Conservation (phyloP, 805 yeast species). For the Pichia sporocuriosa region DNA sequence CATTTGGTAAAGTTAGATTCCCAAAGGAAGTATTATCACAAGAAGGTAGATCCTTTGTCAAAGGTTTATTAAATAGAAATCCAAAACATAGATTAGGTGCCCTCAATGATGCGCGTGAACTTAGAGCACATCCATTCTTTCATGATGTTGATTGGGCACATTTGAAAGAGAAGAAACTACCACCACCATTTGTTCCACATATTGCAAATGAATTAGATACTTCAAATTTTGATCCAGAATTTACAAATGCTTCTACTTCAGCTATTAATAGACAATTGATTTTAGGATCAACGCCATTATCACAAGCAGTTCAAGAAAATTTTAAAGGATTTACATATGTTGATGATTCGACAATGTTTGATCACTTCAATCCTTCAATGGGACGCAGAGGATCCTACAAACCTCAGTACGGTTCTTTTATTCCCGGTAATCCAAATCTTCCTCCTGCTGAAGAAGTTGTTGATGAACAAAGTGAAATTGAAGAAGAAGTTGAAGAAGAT, state of each 20-base stretch:
- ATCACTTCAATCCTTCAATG: constrained; percentile 46
- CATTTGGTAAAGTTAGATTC: constrained; percentile 95
- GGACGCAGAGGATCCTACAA: constrained; percentile 35
- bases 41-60: constrained; percentile 93
- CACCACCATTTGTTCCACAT: constrained; percentile 97
- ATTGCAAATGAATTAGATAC: constrained; percentile 87
- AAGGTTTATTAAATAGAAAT: constrained; percentile 89
- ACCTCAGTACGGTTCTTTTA: constrained; percentile 54
- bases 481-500: constrained; percentile 37
- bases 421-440: constrained; percentile 71
- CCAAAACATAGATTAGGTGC: constrained; percentile 95
- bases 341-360: constrained; percentile 88
- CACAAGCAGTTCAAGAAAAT: constrained; percentile 93
- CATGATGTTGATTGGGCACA: constrained; percentile 86
- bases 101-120: constrained; percentile 82
- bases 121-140: constrained; percentile 88
- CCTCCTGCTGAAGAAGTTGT: constrained; percentile 83
- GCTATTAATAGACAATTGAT: constrained; percentile 63
- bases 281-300: constrained; percentile 70
- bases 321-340: constrained; percentile 96
- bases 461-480: constrained; percentile 54
- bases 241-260: constrained; percentile 86
- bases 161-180: constrained; percentile 69
- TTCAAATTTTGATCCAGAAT: constrained; percentile 96
- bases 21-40: constrained; percentile 91